Base-by-base conservation (phyloP, 2,329 filamentous ascomycete genomes). In the Exophiala aquamarina region DNA sequence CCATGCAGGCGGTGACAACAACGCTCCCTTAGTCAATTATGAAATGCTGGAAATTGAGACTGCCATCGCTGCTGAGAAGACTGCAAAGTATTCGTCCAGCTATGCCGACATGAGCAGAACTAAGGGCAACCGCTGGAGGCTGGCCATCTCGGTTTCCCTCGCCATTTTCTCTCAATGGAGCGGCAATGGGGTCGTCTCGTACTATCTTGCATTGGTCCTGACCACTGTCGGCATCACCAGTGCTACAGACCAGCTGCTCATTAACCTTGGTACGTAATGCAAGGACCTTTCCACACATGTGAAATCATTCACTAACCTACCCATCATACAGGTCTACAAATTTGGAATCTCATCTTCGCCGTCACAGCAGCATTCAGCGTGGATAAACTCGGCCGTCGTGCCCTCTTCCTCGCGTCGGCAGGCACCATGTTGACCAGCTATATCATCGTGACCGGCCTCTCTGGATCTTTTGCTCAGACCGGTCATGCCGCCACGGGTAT, bases 281-380 rank as follows among this genome's bases (percentile, higher is more conserved):
- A n/a, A n/a, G n/a, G n/a, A n/a, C n/a, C n/a, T n/a, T n/a, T n/a
- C n/a, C n/a, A n/a, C n/a, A n/a, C n/a, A n/a, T n/a, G n/a, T n/a
- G n/a, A n/a, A n/a, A n/a, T n/a, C n/a, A n/a, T n/a, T n/a, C n/a
- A n/a, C n/a, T n/a, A n/a, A n/a, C n/a, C n/a, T n/a, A n/a, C n/a
- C n/a, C n/a, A n/a, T n/a, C 18, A 55, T 49, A 17, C 41, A 9
- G 50, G 54, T 11, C 13, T 57, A 20, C 23, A 28, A 35, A 53
- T 61, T n/a, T 61, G 59, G 59, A 59, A 61, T 29, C 31, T 62
- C 4, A 23, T 55, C 2, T 59, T 57, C 23, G 57, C 57, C 8
- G 31, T 49, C 1, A 6, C 50, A 1, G 59, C 54, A 2, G 59
- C 61, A 1, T 14, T 59, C 8, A 37, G 59, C 2, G 57, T 61